These are phyloP conservation scores for Pyrenochaeta sp. DNA, from an alignment of 2,329 filamentous ascomycete species.

Conservation along the genomic window DNA sequence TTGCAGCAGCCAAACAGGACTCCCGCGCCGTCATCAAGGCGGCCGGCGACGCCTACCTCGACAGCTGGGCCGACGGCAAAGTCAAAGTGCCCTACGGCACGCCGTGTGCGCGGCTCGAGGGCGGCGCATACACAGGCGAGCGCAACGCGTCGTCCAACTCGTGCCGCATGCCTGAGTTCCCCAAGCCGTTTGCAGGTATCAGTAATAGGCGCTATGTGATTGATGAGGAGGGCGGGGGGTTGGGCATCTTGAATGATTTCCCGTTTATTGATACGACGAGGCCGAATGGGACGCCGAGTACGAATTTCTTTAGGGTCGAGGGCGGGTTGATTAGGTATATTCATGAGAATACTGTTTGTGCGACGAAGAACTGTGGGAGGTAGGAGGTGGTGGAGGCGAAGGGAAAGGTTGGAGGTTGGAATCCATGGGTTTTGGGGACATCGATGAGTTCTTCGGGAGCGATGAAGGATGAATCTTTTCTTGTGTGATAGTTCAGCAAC, in stretches of 20 bases:
- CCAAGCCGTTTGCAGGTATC: slow-evolving; percentile 23
- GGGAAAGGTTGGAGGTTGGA: no score
- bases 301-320: slow-evolving; percentile 31
- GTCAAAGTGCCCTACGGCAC: slow-evolving; percentile 34
- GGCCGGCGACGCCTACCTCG: slow-evolving; percentile 33
- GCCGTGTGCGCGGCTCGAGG: slow-evolving; percentile 35
- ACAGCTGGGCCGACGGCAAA: slow-evolving; percentile 30
- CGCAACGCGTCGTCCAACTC: slow-evolving; percentile 17
- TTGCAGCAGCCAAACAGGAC: slow-evolving; percentile 19
- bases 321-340: slow-evolving; percentile 34
- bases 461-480: no score
- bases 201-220: slow-evolving; percentile 31
- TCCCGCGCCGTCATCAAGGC: slow-evolving; percentile 24
- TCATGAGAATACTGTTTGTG: slow-evolving; percentile 34
- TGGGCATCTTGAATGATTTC: slow-evolving; percentile 35
- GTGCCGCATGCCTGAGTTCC: slow-evolving; percentile 34
- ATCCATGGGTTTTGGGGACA: no score
- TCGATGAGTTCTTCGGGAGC: no score
- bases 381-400: no score
- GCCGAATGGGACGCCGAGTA: slow-evolving; percentile 31
- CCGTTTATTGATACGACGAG: slow-evolving; percentile 35
- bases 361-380: slow-evolving; percentile 29
- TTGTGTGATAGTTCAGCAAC: no score
- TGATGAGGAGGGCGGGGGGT: slow-evolving; percentile 29
- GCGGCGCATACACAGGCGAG: slow-evolving; percentile 32